Percentiles rank a stretch among this genome's conserved stretches.
Conservation (phyloP, 1,284 basidiomycete genomes). For the Cutaneotrichosporon sp. region DNA sequence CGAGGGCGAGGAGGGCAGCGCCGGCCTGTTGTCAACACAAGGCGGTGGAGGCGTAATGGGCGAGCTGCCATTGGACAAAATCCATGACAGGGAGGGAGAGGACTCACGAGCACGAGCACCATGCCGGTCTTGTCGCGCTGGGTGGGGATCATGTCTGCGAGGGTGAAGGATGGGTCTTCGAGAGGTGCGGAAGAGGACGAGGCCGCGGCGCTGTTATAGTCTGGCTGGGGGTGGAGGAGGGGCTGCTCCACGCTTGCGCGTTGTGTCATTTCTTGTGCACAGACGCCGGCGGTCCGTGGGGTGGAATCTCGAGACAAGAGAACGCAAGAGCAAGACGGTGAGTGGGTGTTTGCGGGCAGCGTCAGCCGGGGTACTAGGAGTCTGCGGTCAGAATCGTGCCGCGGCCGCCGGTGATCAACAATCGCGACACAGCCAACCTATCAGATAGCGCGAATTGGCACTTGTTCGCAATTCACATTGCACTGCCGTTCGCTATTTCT, state of each 20-base stretch:
- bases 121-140: slow-evolving; percentile 24
- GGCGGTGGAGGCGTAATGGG: too few species aligned
- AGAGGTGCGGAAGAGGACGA: too few species aligned
- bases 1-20: slow-evolving; percentile 38
- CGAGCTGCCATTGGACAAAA: not conserved
- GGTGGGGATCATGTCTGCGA: slow-evolving; percentile 20
- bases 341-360: too few species aligned
- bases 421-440: not conserved
- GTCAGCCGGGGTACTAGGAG: too few species aligned
- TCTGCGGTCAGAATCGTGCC: too few species aligned
- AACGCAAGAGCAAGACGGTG: too few species aligned
- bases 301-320: too few species aligned
- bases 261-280: not conserved
- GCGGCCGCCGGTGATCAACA: too few species aligned
- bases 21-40: slow-evolving; percentile 30
- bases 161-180: not conserved
- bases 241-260: not conserved
- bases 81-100: not conserved
- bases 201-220: not conserved
- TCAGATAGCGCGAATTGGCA: not conserved
- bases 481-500: not conserved
- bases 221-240: not conserved
- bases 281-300: too few species aligned
- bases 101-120: slow-evolving; percentile 16
- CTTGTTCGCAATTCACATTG: not conserved